Conservation (phyloP, 495 filamentous ascomycete genomes). For the Hyaloscypha hepaticicola region DNA sequence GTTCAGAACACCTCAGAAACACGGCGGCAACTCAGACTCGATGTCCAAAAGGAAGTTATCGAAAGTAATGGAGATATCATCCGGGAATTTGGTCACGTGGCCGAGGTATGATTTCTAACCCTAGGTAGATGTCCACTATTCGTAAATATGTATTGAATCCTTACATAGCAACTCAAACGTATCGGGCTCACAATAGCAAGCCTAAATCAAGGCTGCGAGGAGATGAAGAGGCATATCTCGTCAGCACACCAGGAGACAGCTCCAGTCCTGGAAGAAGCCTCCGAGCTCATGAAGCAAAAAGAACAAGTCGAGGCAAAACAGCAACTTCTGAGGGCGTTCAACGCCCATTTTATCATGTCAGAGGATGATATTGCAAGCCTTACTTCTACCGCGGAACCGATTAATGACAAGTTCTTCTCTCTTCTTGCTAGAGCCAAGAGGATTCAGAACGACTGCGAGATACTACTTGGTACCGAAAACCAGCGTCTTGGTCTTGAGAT, state of each 20-base stretch:
- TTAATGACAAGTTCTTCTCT: slow-evolving; percentile 83
- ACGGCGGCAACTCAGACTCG: slow-evolving; percentile 73
- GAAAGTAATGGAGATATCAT: slow-evolving; percentile 92
- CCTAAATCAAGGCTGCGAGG: slow-evolving; percentile 77
- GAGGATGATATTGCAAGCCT: slow-evolving; percentile 72
- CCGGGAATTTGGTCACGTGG: slow-evolving; percentile 84
- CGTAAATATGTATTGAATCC: slow-evolving; percentile 5
- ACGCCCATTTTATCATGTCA: slow-evolving; percentile 77
- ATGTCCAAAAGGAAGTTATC: slow-evolving; percentile 90
- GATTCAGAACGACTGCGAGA: slow-evolving; percentile 83
- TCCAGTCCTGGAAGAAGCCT: slow-evolving; percentile 77
- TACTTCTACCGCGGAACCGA: slow-evolving; percentile 73
- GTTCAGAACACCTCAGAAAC: slow-evolving; percentile 76
- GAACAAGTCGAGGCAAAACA: slow-evolving; percentile 83
- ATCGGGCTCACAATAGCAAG: slow-evolving; percentile 76
- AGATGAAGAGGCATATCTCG: slow-evolving; percentile 74
- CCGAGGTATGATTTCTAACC: slow-evolving; percentile 63
- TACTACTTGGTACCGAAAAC: slow-evolving; percentile 85
- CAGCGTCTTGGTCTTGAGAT: slow-evolving; percentile 83
- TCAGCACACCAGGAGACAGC: slow-evolving; percentile 72
- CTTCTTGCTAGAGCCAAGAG: slow-evolving; percentile 79
- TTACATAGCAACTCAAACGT: slow-evolving; percentile 72
- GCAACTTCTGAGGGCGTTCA: slow-evolving; percentile 77
- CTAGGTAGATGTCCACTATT: too few relatives aligned
- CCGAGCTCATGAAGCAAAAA: slow-evolving; percentile 70